Evolutionary conservation across 1,284 basidiomycete genomes (phyloP).

Genomic region (Malassezia caprae): DNA sequence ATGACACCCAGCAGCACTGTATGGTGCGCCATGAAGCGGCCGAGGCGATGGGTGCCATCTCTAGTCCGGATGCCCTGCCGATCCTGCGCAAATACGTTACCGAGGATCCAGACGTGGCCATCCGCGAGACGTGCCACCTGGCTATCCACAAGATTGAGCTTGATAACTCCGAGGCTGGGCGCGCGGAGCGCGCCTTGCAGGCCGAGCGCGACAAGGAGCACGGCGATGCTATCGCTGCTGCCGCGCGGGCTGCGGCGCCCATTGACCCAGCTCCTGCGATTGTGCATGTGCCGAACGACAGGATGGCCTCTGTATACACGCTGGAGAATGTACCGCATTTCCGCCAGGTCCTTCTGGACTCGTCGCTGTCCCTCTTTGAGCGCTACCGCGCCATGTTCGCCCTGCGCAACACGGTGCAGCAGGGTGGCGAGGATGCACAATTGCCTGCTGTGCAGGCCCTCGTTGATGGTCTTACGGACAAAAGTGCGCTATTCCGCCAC

Average conservation of each 20-base stretch:
- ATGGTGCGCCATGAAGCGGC: slow-evolving; percentile 99
- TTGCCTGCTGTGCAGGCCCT: slow-evolving; percentile 72
- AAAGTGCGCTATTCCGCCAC: slow-evolving; percentile 30
- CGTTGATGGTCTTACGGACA: slow-evolving; percentile 66
- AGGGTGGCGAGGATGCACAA: slow-evolving; percentile 22
- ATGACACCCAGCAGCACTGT: slow-evolving; percentile 65
- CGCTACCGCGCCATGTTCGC: slow-evolving; percentile 98
- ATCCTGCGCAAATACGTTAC: slow-evolving; percentile 62
- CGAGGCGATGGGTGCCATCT: slow-evolving; percentile 94
- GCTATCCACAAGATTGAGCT: slow-evolving; percentile 89
- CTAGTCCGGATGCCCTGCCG: slow-evolving; percentile 59
- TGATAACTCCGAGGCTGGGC: slow-evolving; percentile 56
- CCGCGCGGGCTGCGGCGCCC: slow-evolving; percentile 58
- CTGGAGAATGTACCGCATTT: slow-evolving; percentile 54
- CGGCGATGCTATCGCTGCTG: slow-evolving; percentile 14
- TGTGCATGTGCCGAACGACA: slow-evolving; percentile 23
- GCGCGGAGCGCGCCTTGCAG: slow-evolving; percentile 49
- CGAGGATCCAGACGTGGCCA: slow-evolving; percentile 64
- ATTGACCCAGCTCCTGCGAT: slow-evolving; percentile 82
- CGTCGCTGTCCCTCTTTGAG: slow-evolving; percentile 67
- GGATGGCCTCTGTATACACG: slow-evolving; percentile 22
- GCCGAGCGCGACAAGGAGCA: slow-evolving; percentile 20
- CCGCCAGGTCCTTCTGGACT: slow-evolving; percentile 61
- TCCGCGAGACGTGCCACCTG: slow-evolving; percentile 95
- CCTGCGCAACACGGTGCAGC: slow-evolving; percentile 55